These are phyloP conservation scores for Globisporangium lucens DNA, from an alignment of 352 stramenopile species.

Conservation along the genomic window DNA sequence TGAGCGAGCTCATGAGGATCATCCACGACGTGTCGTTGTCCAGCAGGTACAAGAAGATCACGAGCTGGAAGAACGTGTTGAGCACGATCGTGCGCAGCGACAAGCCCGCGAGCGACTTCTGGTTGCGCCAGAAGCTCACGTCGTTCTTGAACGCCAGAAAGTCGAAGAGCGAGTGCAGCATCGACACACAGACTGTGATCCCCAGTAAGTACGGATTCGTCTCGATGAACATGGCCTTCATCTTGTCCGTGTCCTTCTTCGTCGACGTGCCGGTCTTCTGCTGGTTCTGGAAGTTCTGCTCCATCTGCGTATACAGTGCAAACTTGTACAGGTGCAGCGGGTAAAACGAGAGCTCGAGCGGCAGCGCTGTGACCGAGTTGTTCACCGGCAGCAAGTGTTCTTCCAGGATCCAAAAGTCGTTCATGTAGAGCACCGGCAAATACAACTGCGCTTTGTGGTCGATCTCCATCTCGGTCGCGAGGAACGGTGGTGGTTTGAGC, in stretches of 20 bases:
- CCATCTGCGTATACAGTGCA: conserved; percentile 92
- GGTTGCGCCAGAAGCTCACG: conserved; percentile 98
- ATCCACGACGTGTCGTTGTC: conserved; percentile 97
- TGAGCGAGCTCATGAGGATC: conserved; percentile 87
- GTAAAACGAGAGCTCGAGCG: conserved; percentile 87
- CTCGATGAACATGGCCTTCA: conserved; percentile 96
- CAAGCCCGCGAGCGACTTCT: conserved; percentile 96
- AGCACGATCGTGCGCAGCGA: conserved; percentile 93
- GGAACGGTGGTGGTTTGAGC: conserved; percentile 60
- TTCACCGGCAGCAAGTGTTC: conserved; percentile 90
- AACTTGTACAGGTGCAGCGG: conserved; percentile 89
- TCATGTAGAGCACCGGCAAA: conserved; percentile 88
- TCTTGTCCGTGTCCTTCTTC: conserved; percentile 88
- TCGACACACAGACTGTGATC: conserved; percentile 93
- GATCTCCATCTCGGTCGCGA: conserved; percentile 55
- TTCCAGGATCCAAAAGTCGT: conserved; percentile 94
- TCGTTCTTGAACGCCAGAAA: conserved; percentile 99
- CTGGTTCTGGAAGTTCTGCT: conserved; percentile 91
- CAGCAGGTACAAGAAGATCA: conserved; percentile 98
- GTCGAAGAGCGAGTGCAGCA: conserved; percentile 98
- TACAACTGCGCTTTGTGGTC: conserved; percentile 68
- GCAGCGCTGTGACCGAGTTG: conserved; percentile 68
- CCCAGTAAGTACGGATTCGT: conserved; percentile 96
- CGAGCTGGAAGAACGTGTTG: conserved; percentile 96
- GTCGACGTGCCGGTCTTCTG: conserved; percentile 89